Conservation (phyloP, 805 yeast genomes). For the Yamadazyma philogaea region DNA sequence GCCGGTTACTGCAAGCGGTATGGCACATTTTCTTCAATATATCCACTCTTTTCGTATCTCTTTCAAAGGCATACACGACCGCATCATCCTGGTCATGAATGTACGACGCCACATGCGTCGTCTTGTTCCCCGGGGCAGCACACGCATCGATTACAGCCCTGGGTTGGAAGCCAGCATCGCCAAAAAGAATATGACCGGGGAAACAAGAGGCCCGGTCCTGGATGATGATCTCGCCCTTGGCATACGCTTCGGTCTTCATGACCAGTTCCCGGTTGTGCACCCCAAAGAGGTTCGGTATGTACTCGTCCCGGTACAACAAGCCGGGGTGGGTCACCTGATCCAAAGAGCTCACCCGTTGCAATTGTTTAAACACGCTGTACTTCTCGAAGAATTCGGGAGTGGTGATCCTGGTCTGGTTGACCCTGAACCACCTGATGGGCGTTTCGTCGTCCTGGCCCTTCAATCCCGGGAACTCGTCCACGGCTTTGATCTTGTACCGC, state of each 20-base stretch:
- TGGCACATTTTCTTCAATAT: constrained; percentile 73
- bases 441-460: constrained; percentile 48
- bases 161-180: constrained; percentile 48
- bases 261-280: constrained; percentile 73
- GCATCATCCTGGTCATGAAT: constrained; percentile 24
- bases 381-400: constrained; percentile 36
- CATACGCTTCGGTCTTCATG: constrained; percentile 65
- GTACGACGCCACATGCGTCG: constrained; percentile 83
- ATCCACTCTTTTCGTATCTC: constrained; percentile 70
- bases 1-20: constrained; percentile 49
- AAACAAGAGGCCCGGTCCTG: constrained; percentile 97
- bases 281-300: constrained; percentile 76
- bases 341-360: constrained; percentile 46
- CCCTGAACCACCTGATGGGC: constrained; percentile 78
- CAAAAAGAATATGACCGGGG: constrained; percentile 77
- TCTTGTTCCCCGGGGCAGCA: constrained; percentile 98
- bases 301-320: constrained; percentile 66
- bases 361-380: constrained; percentile 34
- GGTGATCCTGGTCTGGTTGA: constrained; percentile 59
- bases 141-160: constrained; percentile 83
- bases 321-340: constrained; percentile 40
- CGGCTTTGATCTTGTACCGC: constrained; percentile 59
- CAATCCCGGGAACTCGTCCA: constrained; percentile 44
- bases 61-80: constrained; percentile 80
- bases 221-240: constrained; percentile 74